These are phyloP conservation scores for Colletotrichum eleusines DNA, from an alignment of 2,329 filamentous ascomycete species.

Conservation along the genomic window DNA sequence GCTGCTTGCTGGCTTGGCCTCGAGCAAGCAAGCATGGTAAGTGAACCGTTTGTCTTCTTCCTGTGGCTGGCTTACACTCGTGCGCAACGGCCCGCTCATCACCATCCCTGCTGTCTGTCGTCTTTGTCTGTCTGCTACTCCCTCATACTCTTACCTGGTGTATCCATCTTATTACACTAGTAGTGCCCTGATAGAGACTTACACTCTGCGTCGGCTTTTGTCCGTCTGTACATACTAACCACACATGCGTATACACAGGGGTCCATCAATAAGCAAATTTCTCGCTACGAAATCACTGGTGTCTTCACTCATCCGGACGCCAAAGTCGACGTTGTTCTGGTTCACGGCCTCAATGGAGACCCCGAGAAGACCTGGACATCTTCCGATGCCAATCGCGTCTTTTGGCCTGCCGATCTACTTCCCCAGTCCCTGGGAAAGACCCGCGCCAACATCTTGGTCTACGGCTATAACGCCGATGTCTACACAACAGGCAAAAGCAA, in stretches of 20 bases:
- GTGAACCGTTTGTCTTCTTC: background rate
- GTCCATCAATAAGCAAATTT: conserved; percentile 59
- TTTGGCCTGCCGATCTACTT: conserved; percentile 78
- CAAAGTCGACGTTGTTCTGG: conserved; percentile 74
- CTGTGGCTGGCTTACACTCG: background rate
- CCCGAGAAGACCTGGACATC: conserved; percentile 66
- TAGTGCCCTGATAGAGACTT: background rate
- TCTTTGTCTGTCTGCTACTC: background rate
- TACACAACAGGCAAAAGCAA: conserved; percentile 59
- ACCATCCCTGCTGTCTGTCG: background rate
- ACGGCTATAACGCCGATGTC: conserved; percentile 80
- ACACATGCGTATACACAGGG: conserved; percentile 7
- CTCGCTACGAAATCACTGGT: conserved; percentile 69
- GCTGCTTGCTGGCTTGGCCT: conserved; percentile 32
- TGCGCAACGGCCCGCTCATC: conserved; percentile 11
- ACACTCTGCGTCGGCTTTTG: background rate
- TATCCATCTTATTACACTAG: background rate
- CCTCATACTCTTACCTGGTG: background rate
- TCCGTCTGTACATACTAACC: background rate
- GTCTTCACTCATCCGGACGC: conserved; percentile 71
- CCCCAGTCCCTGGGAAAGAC: conserved; percentile 68
- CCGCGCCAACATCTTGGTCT: conserved; percentile 75
- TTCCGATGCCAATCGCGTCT: conserved; percentile 61
- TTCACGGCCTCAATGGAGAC: conserved; percentile 77
- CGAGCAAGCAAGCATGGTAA: conserved; percentile 37